Evolutionary conservation across 2,329 filamentous ascomycete genomes (phyloP).

Genomic region (Dactylellina drechsleri): DNA sequence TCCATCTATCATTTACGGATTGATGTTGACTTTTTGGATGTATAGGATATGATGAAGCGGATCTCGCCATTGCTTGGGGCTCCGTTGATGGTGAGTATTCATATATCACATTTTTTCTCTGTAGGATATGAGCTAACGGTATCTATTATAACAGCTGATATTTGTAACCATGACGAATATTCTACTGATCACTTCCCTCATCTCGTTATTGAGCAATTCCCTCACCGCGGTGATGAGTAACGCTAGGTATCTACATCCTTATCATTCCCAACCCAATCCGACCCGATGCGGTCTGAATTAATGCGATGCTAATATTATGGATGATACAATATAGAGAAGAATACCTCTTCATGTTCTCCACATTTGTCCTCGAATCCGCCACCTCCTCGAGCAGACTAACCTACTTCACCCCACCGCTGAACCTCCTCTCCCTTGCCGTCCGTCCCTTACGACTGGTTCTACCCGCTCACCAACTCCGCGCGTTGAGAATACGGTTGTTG

Average conservation of each 20-base stretch:
- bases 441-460: slow-evolving; percentile 77
- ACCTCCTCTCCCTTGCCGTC: slow-evolving; percentile 77
- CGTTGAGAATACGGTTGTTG: slow-evolving; percentile 57
- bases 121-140: slow-evolving; percentile 5
- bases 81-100: slow-evolving; percentile 65
- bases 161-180: slow-evolving; percentile 83
- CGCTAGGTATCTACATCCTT: slow-evolving; percentile 60
- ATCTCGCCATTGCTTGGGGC: slow-evolving; percentile 67
- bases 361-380: slow-evolving; percentile 71
- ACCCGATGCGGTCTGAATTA: no score
- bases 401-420: slow-evolving; percentile 77
- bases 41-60: slow-evolving; percentile 53
- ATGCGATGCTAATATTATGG: no score
- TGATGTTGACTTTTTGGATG: not conserved
- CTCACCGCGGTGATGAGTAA: slow-evolving; percentile 69
- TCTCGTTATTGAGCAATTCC: slow-evolving; percentile 80
- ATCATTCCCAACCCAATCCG: not conserved
- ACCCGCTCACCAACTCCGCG: slow-evolving; percentile 72
- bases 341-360: slow-evolving; percentile 71
- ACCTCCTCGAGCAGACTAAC: slow-evolving; percentile 73
- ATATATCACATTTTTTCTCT: not conserved
- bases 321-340: slow-evolving; percentile 69
- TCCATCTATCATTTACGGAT: not conserved
- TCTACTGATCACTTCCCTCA: slow-evolving; percentile 79
- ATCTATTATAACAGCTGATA: slow-evolving; percentile 65